A percentile compares a stretch with the other conserved stretches of the same genome.
These are phyloP conservation scores for Beta macrorhiza DNA, from an alignment of 179 eudicot genomes.

Conservation along the genomic window DNA sequence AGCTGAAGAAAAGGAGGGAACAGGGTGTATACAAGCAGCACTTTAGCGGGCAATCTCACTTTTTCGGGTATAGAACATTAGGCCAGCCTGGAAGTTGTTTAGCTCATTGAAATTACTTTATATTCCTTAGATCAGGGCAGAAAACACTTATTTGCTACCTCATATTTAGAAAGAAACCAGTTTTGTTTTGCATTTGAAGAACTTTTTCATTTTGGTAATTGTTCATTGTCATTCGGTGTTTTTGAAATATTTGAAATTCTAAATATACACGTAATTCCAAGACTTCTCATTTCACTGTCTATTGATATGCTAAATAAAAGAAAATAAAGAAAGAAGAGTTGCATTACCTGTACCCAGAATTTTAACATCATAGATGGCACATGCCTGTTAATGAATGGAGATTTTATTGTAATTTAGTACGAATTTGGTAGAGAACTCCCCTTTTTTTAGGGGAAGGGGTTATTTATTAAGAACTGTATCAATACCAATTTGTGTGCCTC, in stretches of 20 bases:
- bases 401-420: no score
- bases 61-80: slow-evolving; percentile 59
- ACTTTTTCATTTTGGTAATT: background rate
- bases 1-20: slow-evolving; percentile 72
- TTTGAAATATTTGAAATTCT: background rate
- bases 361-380: background rate
- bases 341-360: background rate
- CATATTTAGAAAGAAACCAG: background rate
- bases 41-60: slow-evolving; percentile 95
- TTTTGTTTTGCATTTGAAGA: background rate
- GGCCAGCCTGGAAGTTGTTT: background rate
- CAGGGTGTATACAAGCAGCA: slow-evolving; percentile 55
- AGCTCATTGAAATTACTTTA: background rate
- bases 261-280: background rate
- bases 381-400: no score
- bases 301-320: background rate
- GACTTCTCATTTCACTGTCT: background rate
- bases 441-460: background rate
- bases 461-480: background rate
- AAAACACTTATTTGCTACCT: background rate
- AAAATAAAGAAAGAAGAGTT: background rate
- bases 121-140: background rate
- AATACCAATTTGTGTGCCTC: background rate
- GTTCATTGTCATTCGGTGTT: background rate
- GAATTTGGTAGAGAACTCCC: no score